Base-by-base conservation (phyloP, 2,329 filamentous ascomycete species). In the Rutstroemia sp. region DNA sequence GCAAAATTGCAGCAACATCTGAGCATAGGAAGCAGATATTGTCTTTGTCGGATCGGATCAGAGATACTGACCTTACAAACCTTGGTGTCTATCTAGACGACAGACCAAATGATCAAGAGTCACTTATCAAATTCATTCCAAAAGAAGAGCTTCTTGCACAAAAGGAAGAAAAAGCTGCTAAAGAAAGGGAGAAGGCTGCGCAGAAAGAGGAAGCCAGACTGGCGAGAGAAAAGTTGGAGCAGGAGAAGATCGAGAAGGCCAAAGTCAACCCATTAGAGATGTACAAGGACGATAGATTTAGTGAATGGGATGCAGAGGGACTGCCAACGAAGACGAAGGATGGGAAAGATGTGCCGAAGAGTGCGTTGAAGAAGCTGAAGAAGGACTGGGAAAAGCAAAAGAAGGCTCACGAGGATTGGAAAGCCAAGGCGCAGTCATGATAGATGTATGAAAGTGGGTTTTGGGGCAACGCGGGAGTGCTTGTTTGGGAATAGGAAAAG, bases 321-420 rank as follows among this genome's bases (percentile, higher is more conserved):
- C 60, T 96, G 60, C 92, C 92, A 2, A 87, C 81, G 0, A 88
- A 84, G 72, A 82, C 91, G 69, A 84, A 82, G 60, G 84, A 88
- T 34, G 91, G 90, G 0, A 84, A 83, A 59, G 89, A 95, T 63
- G 78, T 96, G 39, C 81, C 88, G 4, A 96, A 96, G 77, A 87
- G 80, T 58, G 81, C 84, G 67, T 68, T 74, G 51, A 96, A 96
- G 79, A 92, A 89, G 75, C 71, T 96, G 64, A 85, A 78, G 73
- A 96, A 96, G 77, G 86, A 90, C 56, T 95, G 89, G 89, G 88
- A 95, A 65, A 84, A 79, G 69, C 92, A 96, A 75, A 94, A 91
- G 78, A 95, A 92, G 78, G 71, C 81, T 57, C 86, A 92, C 70
- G 86, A 92, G 61, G 82, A 85, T 60, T 87, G 63, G 63, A 67